These are phyloP conservation scores for Tephrocybe sp. DNA, from an alignment of 768 basidiomycete species.

Conservation along the genomic window DNA sequence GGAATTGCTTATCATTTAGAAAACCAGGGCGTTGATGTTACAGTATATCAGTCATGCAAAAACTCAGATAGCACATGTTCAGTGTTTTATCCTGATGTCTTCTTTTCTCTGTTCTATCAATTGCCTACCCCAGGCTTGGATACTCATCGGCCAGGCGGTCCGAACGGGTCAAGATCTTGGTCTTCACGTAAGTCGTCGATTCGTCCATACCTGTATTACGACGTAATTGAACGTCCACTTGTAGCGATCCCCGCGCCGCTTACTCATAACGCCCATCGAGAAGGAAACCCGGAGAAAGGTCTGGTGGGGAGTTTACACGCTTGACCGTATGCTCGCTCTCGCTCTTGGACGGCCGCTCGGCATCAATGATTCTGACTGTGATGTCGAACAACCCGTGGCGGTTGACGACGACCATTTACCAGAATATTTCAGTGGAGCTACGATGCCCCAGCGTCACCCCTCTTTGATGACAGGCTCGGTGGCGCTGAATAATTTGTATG, in stretches of 20 bases:
- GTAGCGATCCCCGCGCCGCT: constrained; percentile 79
- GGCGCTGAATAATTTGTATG: constrained; percentile 73
- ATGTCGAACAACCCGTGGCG: constrained; percentile 80
- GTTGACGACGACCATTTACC: constrained; percentile 78
- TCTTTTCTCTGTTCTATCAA: constrained; percentile 92
- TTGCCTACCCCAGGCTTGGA: constrained; percentile 92
- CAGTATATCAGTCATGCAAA: constrained; percentile 91
- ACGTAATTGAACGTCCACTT: constrained; percentile 15
- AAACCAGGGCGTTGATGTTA: constrained; percentile 75
- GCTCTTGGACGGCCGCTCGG: constrained; percentile 87
- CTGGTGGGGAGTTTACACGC: constrained; percentile 91
- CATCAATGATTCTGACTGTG: constrained; percentile 86
- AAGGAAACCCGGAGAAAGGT: constrained; percentile 89
- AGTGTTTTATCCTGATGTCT: constrained; percentile 85
- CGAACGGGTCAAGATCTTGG: constrained; percentile 89
- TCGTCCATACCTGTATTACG: constrained; percentile 11
- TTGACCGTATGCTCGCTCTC: constrained; percentile 91
- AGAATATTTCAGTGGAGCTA: constrained; percentile 68
- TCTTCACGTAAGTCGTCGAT: constrained; percentile 75
- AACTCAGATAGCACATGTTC: constrained; percentile 83
- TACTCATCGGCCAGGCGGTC: constrained; percentile 87
- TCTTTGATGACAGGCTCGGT: constrained; percentile 82
- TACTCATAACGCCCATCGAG: constrained; percentile 68
- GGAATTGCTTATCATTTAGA: constrained; percentile 15
- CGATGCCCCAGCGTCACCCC: constrained; percentile 50